phyloP scores from a whole-genome alignment of 148 eudicot genomes.

The Limonium bicolor region DNA sequence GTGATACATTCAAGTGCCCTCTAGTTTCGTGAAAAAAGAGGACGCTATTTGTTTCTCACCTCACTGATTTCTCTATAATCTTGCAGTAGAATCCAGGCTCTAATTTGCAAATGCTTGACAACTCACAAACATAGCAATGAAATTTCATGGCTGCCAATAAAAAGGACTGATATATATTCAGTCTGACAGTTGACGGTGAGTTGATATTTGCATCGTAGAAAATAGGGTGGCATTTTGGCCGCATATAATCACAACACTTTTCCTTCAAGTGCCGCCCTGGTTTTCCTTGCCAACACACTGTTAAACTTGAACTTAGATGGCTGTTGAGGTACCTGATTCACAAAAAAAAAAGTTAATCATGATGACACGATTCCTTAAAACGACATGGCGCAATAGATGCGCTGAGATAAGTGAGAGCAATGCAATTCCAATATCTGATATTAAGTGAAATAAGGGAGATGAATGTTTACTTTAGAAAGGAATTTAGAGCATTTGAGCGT shows the following conservation, averaged over 20 bases:
- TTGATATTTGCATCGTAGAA: slow-evolving; percentile 69
- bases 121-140: slow-evolving; percentile 44
- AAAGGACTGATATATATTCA: slow-evolving; percentile 74
- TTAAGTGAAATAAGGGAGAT: too few species aligned
- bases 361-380: too few species aligned
- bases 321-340: slow-evolving; percentile 40
- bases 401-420: too few species aligned
- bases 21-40: not conserved
- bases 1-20: not conserved
- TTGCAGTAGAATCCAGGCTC: slow-evolving; percentile 15
- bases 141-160: slow-evolving; percentile 87
- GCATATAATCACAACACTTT: slow-evolving; percentile 60
- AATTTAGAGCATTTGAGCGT: too few species aligned
- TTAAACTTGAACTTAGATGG: slow-evolving; percentile 56
- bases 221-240: slow-evolving; percentile 77
- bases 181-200: slow-evolving; percentile 52
- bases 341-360: too few species aligned
- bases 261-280: slow-evolving; percentile 33
- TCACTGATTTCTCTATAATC: slow-evolving; percentile 34
- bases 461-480: too few species aligned
- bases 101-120: slow-evolving; percentile 29
- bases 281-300: slow-evolving; percentile 44
- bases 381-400: too few species aligned
- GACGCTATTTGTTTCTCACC: slow-evolving; percentile 22
- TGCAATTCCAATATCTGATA: too few species aligned